These are phyloP conservation scores for Kluyveromyces siamensis DNA, from an alignment of 805 yeast genomes.

Conservation along the genomic window DNA sequence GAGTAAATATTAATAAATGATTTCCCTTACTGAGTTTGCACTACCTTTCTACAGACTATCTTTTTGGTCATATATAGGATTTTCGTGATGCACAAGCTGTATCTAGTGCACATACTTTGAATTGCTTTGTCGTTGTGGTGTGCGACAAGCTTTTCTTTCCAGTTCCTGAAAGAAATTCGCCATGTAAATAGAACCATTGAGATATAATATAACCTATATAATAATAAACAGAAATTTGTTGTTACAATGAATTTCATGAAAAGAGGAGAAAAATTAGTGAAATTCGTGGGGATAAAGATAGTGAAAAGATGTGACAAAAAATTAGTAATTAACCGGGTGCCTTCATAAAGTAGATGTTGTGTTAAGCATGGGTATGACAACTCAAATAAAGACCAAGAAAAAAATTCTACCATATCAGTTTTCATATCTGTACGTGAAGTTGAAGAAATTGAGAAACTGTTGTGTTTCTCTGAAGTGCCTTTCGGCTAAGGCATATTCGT, in stretches of 20 bases:
- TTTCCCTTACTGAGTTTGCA: too few species aligned
- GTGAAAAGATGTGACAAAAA: background rate
- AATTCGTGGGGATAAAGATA: background rate
- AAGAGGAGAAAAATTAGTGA: background rate
- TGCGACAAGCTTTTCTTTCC: too few species aligned
- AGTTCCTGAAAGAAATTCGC: background rate
- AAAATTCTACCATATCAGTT: background rate
- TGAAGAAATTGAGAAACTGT: conserved; percentile 25
- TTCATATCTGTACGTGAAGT: conserved; percentile 8
- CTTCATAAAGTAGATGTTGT: background rate
- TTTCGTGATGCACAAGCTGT: too few species aligned
- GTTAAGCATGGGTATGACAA: background rate
- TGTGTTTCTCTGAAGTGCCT: conserved; percentile 21
- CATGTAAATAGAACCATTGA: background rate
- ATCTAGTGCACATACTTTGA: too few species aligned
- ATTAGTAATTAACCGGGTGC: background rate
- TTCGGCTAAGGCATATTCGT: conserved; percentile 13
- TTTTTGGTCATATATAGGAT: too few species aligned
- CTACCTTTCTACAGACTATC: too few species aligned
- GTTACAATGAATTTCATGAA: background rate
- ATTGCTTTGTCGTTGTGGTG: too few species aligned
- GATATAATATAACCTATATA: background rate
- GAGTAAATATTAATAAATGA: too few species aligned
- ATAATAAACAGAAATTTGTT: background rate
- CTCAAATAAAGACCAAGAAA: too few species aligned